Conservation (phyloP, 192 early-diverging fungal genomes). For the Entomortierella beljakovae region DNA sequence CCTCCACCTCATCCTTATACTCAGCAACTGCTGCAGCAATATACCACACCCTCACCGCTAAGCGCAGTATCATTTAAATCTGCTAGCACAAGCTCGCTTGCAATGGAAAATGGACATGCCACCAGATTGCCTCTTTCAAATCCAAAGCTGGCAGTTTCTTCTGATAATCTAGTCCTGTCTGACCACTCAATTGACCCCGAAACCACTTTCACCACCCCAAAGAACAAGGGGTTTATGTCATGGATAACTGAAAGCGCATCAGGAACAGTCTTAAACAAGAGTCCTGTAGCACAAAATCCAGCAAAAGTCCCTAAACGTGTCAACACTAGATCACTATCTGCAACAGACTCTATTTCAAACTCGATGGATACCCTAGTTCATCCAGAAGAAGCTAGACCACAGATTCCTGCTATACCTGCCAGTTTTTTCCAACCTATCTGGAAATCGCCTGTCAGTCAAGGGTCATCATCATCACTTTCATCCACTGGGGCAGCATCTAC, state of each 20-base stretch:
- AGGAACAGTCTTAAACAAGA: constrained; percentile 46
- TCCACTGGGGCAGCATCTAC: not conserved
- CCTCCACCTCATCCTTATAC: constrained; percentile 47
- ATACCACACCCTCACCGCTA: constrained; percentile 18
- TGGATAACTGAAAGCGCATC: constrained; percentile 51
- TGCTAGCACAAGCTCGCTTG: constrained; percentile 46
- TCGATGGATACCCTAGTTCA: constrained; percentile 2
- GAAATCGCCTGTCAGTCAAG: constrained; percentile 16
- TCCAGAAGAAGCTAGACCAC: constrained; percentile 37
- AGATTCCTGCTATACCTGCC: constrained; percentile 52
- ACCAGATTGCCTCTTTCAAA: not conserved
- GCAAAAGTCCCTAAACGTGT: constrained; percentile 49
- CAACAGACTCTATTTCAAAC: constrained; percentile 15
- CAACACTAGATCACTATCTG: constrained; percentile 22
- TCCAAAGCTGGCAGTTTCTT: constrained; percentile 14
- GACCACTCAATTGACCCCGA: constrained; percentile 9
- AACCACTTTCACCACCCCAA: not conserved
- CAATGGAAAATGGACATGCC: constrained; percentile 39
- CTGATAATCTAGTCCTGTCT: constrained; percentile 14
- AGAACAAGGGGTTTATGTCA: constrained; percentile 34
- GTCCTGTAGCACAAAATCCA: constrained; percentile 30
- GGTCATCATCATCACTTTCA: constrained; percentile 7
- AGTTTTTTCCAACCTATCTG: constrained; percentile 53
- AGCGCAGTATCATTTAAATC: constrained; percentile 39
- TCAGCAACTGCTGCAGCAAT: constrained; percentile 19